These are phyloP conservation scores for Verticillium isaacii DNA, from an alignment of 2,329 filamentous ascomycete genomes.

Conservation along the genomic window DNA sequence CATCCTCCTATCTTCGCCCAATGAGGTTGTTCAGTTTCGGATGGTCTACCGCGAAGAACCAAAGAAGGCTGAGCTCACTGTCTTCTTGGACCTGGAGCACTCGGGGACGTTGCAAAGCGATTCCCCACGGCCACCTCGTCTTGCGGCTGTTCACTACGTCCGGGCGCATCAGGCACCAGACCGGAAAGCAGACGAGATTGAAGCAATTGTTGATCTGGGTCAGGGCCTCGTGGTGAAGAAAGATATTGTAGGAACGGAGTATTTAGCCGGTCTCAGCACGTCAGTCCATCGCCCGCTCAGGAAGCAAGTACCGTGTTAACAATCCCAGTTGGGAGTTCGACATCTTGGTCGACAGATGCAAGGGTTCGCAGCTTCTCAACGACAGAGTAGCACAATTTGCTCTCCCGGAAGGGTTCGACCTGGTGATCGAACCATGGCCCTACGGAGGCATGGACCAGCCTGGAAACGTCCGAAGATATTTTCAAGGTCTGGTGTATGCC, in stretches of 20 bases:
- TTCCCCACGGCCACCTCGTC: slow-evolving; percentile 13
- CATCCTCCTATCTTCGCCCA: slow-evolving; percentile 22
- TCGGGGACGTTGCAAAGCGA: slow-evolving; percentile 12
- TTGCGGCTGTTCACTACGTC: slow-evolving; percentile 5
- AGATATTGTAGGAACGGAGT: slow-evolving; percentile 20
- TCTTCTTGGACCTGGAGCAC: slow-evolving; percentile 30
- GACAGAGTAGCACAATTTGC: background rate
- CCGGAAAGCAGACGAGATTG: slow-evolving; percentile 22
- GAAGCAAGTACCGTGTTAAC: background rate
- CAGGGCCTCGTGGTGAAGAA: slow-evolving; percentile 17
- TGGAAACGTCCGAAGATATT: slow-evolving; percentile 18
- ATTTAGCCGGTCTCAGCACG: slow-evolving; percentile 24
- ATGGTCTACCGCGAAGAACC: slow-evolving; percentile 37
- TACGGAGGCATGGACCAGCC: slow-evolving; percentile 20
- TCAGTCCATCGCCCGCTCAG: slow-evolving; percentile 12
- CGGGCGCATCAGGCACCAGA: slow-evolving; percentile 15
- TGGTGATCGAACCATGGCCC: slow-evolving; percentile 52
- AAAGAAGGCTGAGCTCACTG: slow-evolving; percentile 29
- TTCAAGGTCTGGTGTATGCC: slow-evolving; percentile 27
- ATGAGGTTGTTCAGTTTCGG: slow-evolving; percentile 27
- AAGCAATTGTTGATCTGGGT: slow-evolving; percentile 26
- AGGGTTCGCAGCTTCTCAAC: slow-evolving; percentile 17
- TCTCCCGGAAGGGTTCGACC: slow-evolving; percentile 18
- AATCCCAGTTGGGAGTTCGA: slow-evolving; percentile 27
- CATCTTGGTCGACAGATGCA: slow-evolving; percentile 23